These are phyloP conservation scores for Leccinellum rugosiceps DNA, from an alignment of 768 basidiomycete genomes.

Conservation along the genomic window DNA sequence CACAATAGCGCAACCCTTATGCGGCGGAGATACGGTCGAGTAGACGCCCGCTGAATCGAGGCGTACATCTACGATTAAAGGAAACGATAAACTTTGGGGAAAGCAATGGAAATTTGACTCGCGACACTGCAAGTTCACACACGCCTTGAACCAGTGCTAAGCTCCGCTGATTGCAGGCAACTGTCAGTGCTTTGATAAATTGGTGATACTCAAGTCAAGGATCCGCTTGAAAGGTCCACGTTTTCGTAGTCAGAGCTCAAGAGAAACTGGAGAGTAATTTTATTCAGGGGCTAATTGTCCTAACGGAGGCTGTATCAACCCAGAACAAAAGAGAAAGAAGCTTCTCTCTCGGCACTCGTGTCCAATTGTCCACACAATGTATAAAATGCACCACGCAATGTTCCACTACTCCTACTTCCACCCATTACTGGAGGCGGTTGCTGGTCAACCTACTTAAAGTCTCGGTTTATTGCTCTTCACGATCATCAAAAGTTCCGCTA, in stretches of 20 bases:
- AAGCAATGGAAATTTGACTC: too few species aligned
- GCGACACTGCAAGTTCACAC: too few species aligned
- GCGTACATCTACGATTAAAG: conserved; percentile 13
- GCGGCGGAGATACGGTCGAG: conserved; percentile 17
- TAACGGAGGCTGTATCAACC: background rate
- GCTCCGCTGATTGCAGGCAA: too few species aligned
- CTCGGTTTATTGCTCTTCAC: conserved; percentile 8
- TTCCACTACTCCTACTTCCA: background rate
- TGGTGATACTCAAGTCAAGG: too few species aligned
- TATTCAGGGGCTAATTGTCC: too few species aligned
- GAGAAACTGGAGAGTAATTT: too few species aligned
- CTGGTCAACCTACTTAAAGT: conserved; percentile 13
- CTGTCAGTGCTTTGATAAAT: too few species aligned
- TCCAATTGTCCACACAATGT: conserved; percentile 15
- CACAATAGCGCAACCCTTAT: conserved; percentile 37
- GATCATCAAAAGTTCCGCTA: conserved; percentile 1
- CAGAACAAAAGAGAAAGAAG: conserved; percentile 18
- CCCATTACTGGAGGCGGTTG: conserved; percentile 19
- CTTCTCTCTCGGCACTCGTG: background rate
- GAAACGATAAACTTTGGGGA: too few species aligned
- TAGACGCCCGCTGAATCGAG: background rate
- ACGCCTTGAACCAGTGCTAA: too few species aligned
- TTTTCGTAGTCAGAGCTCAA: too few species aligned
- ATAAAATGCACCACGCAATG: conserved; percentile 7
- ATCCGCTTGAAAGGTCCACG: too few species aligned